Percentiles rank a stretch among this genome's conserved stretches.
Evolutionary conservation across 2,329 filamentous ascomycete genomes (phyloP).

Genomic region (Penicillium sp.): DNA sequence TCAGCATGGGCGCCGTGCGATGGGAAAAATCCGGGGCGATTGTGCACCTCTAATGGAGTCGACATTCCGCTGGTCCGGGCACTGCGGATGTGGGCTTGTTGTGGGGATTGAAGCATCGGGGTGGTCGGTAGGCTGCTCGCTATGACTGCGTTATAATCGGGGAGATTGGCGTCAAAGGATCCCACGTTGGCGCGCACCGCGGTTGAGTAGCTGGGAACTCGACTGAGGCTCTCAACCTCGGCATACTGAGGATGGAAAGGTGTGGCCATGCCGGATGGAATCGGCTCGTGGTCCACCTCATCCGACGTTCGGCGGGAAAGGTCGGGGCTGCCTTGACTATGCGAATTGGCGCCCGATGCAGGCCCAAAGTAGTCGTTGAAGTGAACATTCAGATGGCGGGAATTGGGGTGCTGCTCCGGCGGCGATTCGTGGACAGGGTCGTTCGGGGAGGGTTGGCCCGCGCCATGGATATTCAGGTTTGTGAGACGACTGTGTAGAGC

Average conservation of each 20-base stretch:
- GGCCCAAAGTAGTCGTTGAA: constrained; percentile 31
- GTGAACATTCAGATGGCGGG: constrained; percentile 23
- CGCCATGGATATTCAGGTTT: constrained; percentile 43
- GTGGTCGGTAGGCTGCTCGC: constrained; percentile 25
- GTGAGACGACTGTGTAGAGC: constrained; percentile 64
- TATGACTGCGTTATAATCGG: constrained; percentile 60
- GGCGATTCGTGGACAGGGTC: constrained; percentile 17
- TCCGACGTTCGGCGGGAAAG: constrained; percentile 45
- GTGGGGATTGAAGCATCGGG: constrained; percentile 32
- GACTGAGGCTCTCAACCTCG: constrained; percentile 60
- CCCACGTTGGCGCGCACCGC: constrained; percentile 62
- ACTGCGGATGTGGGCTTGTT: constrained; percentile 36
- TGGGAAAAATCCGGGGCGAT: constrained; percentile 24
- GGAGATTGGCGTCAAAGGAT: constrained; percentile 50
- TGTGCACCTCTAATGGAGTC: constrained; percentile 26
- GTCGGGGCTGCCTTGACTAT: constrained; percentile 30
- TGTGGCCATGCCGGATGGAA: constrained; percentile 40
- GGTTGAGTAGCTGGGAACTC: constrained; percentile 71
- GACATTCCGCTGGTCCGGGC: constrained; percentile 31
- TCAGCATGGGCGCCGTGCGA: constrained; percentile 27
- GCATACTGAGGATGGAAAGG: constrained; percentile 43
- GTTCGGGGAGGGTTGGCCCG: constrained; percentile 18
- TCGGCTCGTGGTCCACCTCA: constrained; percentile 44
- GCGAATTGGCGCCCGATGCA: constrained; percentile 30
- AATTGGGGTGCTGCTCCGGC: constrained; percentile 19